Base-by-base conservation (phyloP, 2,329 filamentous ascomycete genomes). In the Onygenales sp. region DNA sequence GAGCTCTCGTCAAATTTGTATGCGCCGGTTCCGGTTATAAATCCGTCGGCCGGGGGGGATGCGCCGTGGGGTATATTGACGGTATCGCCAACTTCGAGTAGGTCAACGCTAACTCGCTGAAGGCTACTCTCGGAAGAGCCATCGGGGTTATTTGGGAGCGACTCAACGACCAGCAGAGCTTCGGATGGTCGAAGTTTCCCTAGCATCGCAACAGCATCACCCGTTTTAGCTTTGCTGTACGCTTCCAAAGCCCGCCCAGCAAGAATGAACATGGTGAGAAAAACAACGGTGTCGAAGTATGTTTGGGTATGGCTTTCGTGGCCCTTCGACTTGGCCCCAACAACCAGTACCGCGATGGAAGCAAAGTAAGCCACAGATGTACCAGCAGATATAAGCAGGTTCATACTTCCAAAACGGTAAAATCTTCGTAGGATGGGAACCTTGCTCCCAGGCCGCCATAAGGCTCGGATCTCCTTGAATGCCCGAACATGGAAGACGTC, bases 401-500 rank as follows among this genome's bases (percentile, higher is more conserved):
- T 95, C 91, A 96, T 96, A 73, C 90, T 95, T 7, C 91, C 91
- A 63, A 96, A 96, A n/a, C 87, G 84, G 67, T 90, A 89, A 63
- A 96, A 91, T 11, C 91, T 78, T 60, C 85, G 80, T 13, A 87
- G 61, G 3, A 94, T 66, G 0, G 88, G 87, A 1, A 85, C 85
- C 39, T 79, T 81, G 65, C 88, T 95, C 32, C 83, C 81, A 2
- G 74, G 82, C 21, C 86, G 79, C 91, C 91, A 96, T 57, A 95
- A 75, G 0, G 83, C 78, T 56, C 77, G 77, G 10, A 96, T 72
- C 62, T 95, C 91, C 65, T 90, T 93, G 59, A 90, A 66, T 0
- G 88, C 87, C 42, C 87, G 80, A 10, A 77, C 70, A 64, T 96
- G 92, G 67, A 96, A 96, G 2, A 90, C 77, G 65, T 95, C 88